A percentile compares a stretch with the other conserved stretches of the same genome.
phyloP scores from a whole-genome alignment of 768 basidiomycete species.

The Mycena crocata region DNA sequence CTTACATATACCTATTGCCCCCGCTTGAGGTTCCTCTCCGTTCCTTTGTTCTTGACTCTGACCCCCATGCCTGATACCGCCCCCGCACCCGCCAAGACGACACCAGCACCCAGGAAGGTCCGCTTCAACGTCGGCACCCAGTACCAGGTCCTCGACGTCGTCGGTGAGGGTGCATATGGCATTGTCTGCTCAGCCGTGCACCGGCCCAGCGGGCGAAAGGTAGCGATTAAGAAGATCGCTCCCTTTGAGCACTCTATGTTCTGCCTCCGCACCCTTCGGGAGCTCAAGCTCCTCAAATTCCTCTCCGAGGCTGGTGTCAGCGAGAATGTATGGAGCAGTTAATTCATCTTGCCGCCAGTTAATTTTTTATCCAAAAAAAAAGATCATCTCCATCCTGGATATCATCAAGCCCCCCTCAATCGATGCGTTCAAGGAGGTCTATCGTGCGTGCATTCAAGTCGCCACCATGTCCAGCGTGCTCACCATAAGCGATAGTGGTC shows the following conservation, averaged over 20 bases:
- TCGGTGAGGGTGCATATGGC: conserved; percentile 94
- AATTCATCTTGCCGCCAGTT: conserved; percentile 92
- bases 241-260: conserved; percentile 98
- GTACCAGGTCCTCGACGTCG: conserved; percentile 88
- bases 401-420: conserved; percentile 85
- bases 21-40: conserved; percentile 9
- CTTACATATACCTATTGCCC: conserved; percentile 25
- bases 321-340: conserved; percentile 58
- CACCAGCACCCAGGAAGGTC: conserved; percentile 83
- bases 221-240: conserved; percentile 96
- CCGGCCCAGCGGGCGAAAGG: conserved; percentile 86
- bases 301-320: conserved; percentile 89
- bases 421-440: conserved; percentile 90
- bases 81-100: conserved; percentile 39
- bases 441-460: conserved; percentile 57
- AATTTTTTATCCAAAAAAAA: conserved; percentile 59
- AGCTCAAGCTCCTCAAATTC: conserved; percentile 86
- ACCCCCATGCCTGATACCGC: conserved; percentile 34
- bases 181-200: conserved; percentile 96
- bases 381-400: conserved; percentile 93
- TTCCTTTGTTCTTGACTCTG: conserved; percentile 11
- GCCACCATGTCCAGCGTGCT: not conserved
- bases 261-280: conserved; percentile 89
- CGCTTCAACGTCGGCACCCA: conserved; percentile 90
- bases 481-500: conserved; percentile 64